Evolutionary conservation across 2,329 filamentous ascomycete genomes (phyloP).

Genomic region (Trichoderma cornu-damae): DNA sequence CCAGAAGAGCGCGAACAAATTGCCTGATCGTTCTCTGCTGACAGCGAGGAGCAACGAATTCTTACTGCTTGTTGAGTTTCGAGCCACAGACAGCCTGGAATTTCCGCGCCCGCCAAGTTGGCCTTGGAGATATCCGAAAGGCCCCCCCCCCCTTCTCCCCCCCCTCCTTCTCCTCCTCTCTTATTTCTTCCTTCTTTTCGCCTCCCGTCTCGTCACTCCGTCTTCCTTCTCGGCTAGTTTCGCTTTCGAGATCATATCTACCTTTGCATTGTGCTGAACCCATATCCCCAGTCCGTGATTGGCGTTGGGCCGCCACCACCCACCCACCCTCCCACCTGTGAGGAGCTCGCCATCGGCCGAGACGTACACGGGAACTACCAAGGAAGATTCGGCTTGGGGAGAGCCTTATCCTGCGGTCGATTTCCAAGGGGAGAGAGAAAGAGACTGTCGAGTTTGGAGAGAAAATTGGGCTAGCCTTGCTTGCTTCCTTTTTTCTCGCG

Average conservation of each 20-base stretch:
- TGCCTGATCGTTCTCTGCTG: neutral
- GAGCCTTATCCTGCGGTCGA: slow-evolving; percentile 17
- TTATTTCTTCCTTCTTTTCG: too few species aligned
- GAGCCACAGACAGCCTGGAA: neutral
- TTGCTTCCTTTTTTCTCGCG: slow-evolving; percentile 21
- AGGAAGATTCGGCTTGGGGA: slow-evolving; percentile 54
- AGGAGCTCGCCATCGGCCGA: slow-evolving; percentile 21
- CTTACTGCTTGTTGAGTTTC: slow-evolving; percentile 1
- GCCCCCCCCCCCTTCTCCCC: neutral
- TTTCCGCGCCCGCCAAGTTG: slow-evolving; percentile 7
- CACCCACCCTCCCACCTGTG: neutral
- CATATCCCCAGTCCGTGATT: slow-evolving; percentile 15
- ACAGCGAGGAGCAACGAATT: slow-evolving; percentile 5
- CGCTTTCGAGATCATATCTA: neutral
- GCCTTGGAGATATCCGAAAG: slow-evolving; percentile 6
- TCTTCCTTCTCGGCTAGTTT: neutral
- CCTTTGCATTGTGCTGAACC: neutral
- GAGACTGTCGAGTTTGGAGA: slow-evolving; percentile 12
- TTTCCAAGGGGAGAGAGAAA: slow-evolving; percentile 16
- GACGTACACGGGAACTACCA: slow-evolving; percentile 49
- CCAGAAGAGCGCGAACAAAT: slow-evolving; percentile 2
- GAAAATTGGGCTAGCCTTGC: slow-evolving; percentile 6
- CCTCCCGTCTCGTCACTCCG: neutral
- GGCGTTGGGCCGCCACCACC: slow-evolving; percentile 19
- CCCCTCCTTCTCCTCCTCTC: too few species aligned